Evolutionary conservation across 1,284 basidiomycete genomes (phyloP).

Genomic region (Moesziomyces sp.): DNA sequence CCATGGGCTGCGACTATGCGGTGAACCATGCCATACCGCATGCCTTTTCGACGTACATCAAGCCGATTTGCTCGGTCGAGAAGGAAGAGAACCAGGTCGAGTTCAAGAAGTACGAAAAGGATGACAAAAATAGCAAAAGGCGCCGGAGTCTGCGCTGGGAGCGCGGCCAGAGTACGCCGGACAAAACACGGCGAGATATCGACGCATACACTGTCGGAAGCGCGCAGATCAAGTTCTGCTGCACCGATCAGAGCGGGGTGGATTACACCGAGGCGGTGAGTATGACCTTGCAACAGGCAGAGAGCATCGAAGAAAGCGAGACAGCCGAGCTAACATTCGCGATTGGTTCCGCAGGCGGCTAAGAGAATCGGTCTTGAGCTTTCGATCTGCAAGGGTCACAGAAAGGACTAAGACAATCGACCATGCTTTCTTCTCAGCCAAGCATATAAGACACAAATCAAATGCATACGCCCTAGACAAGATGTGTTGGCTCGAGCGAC

Average conservation of each 20-base stretch:
- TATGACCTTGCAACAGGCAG: background rate
- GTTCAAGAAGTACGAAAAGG: conserved; percentile 19
- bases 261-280: conserved; percentile 16
- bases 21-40: conserved; percentile 18
- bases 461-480: no score
- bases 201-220: conserved; percentile 27
- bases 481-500: no score
- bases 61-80: conserved; percentile 21
- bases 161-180: background rate
- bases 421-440: no score
- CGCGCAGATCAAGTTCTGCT: conserved; percentile 27
- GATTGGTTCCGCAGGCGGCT: conserved; percentile 4
- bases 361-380: conserved; percentile 30
- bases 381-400: conserved; percentile 22
- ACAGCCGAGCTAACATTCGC: background rate
- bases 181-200: conserved; percentile 14
- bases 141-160: background rate
- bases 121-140: conserved; percentile 14
- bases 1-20: conserved; percentile 25
- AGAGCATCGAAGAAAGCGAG: background rate
- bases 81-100: conserved; percentile 25
- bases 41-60: conserved; percentile 9
- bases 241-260: conserved; percentile 6
- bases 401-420: background rate
- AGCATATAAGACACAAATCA: no score